phyloP scores from a whole-genome alignment of 257 asterid species.

The Dorcoceras hygrometricum region DNA sequence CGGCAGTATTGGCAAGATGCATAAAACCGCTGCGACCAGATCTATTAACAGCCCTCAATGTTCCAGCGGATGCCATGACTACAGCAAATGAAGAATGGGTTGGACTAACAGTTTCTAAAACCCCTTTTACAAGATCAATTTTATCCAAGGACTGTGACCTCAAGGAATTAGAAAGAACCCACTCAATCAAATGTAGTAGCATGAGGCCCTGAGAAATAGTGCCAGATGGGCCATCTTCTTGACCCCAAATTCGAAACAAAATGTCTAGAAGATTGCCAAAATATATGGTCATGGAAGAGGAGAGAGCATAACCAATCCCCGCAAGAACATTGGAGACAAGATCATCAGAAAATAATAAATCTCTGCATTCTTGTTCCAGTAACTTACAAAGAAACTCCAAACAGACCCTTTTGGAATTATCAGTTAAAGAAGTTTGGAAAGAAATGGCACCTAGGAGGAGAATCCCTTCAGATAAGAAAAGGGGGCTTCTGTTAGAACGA shows the following conservation, averaged over 20 bases:
- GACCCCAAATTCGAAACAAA: conserved; percentile 62
- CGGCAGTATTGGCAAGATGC: conserved; percentile 45
- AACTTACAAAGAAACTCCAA: conserved; percentile 62
- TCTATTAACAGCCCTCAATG: conserved; percentile 62
- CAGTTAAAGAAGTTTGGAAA: conserved; percentile 50
- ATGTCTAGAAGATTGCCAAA: conserved; percentile 49
- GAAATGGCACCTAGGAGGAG: conserved; percentile 80
- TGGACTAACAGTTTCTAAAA: conserved; percentile 44
- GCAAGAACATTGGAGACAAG: conserved; percentile 58
- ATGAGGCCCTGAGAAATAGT: conserved; percentile 60
- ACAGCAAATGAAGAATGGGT: conserved; percentile 50
- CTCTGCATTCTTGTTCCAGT: conserved; percentile 47
- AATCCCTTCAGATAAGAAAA: conserved; percentile 69
- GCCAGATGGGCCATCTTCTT: conserved; percentile 47
- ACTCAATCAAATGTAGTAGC: conserved; percentile 83
- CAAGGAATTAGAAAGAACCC: conserved; percentile 64
- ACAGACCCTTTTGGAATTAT: conserved; percentile 58
- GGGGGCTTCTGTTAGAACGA: conserved; percentile 32
- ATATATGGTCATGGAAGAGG: conserved; percentile 45
- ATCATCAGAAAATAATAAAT: conserved; percentile 46
- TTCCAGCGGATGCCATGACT: conserved; percentile 85
- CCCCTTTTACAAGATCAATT: conserved; percentile 45
- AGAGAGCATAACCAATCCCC: conserved; percentile 79
- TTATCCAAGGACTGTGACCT: conserved; percentile 44
- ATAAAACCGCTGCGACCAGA: conserved; percentile 55